A percentile compares a stretch with the other conserved stretches of the same genome.
phyloP scores from a whole-genome alignment of 768 basidiomycete genomes.

The Leccinum obscurum region DNA sequence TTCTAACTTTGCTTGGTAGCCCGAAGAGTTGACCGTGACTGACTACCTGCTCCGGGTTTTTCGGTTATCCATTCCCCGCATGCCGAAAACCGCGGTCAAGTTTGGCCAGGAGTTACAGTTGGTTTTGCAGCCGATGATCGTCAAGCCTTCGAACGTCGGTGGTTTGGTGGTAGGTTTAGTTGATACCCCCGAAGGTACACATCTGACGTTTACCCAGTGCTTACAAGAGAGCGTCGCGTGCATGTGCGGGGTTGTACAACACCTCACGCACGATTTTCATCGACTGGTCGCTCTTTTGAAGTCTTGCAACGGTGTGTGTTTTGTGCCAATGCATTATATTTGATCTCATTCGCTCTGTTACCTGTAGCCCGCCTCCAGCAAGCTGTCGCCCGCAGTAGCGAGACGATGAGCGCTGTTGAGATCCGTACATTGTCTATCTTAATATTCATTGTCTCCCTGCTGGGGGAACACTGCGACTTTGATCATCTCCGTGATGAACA shows the following conservation, averaged over 20 bases:
- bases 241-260: constrained; percentile 80
- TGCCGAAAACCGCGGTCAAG: constrained; percentile 87
- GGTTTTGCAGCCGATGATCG: constrained; percentile 86
- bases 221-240: constrained; percentile 93
- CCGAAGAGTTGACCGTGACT: constrained; percentile 79
- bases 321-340: not conserved
- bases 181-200: not conserved
- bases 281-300: constrained; percentile 78
- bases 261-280: constrained; percentile 84
- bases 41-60: constrained; percentile 92
- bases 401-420: constrained; percentile 48
- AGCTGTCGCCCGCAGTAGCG: constrained; percentile 43
- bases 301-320: constrained; percentile 70
- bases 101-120: constrained; percentile 86
- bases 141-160: constrained; percentile 72
- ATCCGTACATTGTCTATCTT: constrained; percentile 62
- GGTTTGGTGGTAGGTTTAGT: constrained; percentile 56
- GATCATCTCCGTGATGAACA: constrained; percentile 69
- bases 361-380: constrained; percentile 62
- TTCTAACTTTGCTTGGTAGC: constrained; percentile 38
- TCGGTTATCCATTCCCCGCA: constrained; percentile 76
- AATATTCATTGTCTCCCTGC: constrained; percentile 79
- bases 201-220: constrained; percentile 46
- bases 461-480: constrained; percentile 89
- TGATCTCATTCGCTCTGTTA: constrained; percentile 12